Percentiles rank a stretch among this genome's conserved stretches.
Conservation (phyloP, 352 stramenopile genomes). For the Phytophthora foliorum region DNA sequence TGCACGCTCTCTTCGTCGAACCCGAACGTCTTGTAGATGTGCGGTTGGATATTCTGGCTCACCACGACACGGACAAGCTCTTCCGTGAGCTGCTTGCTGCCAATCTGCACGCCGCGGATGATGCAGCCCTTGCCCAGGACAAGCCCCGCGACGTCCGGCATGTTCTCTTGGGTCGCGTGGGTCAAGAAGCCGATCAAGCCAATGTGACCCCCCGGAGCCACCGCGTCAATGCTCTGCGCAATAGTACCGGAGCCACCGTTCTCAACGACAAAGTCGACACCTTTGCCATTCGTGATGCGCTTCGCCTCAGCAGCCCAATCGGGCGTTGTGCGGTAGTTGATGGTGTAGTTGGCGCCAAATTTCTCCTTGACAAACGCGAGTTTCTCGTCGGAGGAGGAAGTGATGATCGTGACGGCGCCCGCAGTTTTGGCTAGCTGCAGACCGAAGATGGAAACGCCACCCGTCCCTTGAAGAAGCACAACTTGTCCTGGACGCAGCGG, state of each 20-base stretch:
- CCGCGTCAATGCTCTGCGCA: slow-evolving; percentile 33
- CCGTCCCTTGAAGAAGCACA: slow-evolving; percentile 21
- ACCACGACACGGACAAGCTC: slow-evolving; percentile 35
- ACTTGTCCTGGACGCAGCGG: slow-evolving; percentile 16
- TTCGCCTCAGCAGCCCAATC: slow-evolving; percentile 32
- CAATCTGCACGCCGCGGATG: slow-evolving; percentile 32
- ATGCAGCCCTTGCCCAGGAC: slow-evolving; percentile 27
- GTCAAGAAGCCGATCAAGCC: slow-evolving; percentile 32
- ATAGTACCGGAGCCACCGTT: slow-evolving; percentile 40
- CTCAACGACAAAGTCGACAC: slow-evolving; percentile 40
- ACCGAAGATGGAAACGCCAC: slow-evolving; percentile 33
- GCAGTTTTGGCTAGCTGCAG: slow-evolving; percentile 37
- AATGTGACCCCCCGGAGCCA: slow-evolving; percentile 29
- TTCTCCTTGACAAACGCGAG: slow-evolving; percentile 35
- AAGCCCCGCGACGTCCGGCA: slow-evolving; percentile 29
- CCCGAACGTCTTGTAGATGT: slow-evolving; percentile 36
- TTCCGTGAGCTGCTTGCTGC: slow-evolving; percentile 28
- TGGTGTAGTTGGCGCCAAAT: slow-evolving; percentile 28
- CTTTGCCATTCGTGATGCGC: slow-evolving; percentile 24
- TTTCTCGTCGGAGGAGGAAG: slow-evolving; percentile 27
- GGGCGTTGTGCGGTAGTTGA: slow-evolving; percentile 43
- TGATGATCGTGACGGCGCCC: slow-evolving; percentile 35
- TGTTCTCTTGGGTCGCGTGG: slow-evolving; percentile 24
- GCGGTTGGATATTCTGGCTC: slow-evolving; percentile 31
- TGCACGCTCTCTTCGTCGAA: slow-evolving; percentile 24